Percentiles rank a stretch among this genome's conserved stretches.
These are phyloP conservation scores for Dryadomyces quercus-mongolicae DNA, from an alignment of 2,329 filamentous ascomycete species.

Conservation along the genomic window DNA sequence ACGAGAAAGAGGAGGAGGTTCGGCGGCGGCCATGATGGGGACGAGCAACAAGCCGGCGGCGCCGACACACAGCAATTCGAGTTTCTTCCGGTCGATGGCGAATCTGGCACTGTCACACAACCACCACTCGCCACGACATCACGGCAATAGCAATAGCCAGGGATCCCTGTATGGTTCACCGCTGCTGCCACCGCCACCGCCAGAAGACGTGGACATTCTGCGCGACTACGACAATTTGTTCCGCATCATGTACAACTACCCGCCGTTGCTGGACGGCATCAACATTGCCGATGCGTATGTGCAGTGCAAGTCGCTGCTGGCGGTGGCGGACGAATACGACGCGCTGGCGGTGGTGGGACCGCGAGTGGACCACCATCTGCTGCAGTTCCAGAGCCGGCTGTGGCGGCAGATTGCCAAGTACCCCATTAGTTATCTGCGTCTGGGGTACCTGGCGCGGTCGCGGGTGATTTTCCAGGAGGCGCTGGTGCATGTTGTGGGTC, in stretches of 20 bases:
- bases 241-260: slow-evolving; percentile 89
- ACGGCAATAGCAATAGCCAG: slow-evolving; percentile 3
- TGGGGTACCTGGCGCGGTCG: slow-evolving; percentile 75
- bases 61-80: slow-evolving; percentile 23
- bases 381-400: slow-evolving; percentile 80
- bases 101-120: slow-evolving; percentile 47
- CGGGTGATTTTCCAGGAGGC: slow-evolving; percentile 79
- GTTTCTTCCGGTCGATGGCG: slow-evolving; percentile 80
- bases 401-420: slow-evolving; percentile 98
- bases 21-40: background rate
- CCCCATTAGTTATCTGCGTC: slow-evolving; percentile 79
- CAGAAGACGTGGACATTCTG: slow-evolving; percentile 61
- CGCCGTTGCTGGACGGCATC: slow-evolving; percentile 67
- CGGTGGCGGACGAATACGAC: slow-evolving; percentile 89
- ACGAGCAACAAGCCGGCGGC: background rate
- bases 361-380: slow-evolving; percentile 82
- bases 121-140: slow-evolving; percentile 24
- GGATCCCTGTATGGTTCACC: slow-evolving; percentile 6
- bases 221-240: slow-evolving; percentile 95
- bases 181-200: slow-evolving; percentile 31
- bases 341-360: slow-evolving; percentile 78
- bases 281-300: slow-evolving; percentile 90
- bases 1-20: slow-evolving; percentile 35
- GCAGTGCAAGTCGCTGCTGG: slow-evolving; percentile 82
- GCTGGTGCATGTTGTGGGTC: slow-evolving; percentile 84